Evolutionary conservation across 257 asterid species (phyloP), one percentile per base, ranked within the genome.

Genomic region (Solanum chmielewskii): DNA sequence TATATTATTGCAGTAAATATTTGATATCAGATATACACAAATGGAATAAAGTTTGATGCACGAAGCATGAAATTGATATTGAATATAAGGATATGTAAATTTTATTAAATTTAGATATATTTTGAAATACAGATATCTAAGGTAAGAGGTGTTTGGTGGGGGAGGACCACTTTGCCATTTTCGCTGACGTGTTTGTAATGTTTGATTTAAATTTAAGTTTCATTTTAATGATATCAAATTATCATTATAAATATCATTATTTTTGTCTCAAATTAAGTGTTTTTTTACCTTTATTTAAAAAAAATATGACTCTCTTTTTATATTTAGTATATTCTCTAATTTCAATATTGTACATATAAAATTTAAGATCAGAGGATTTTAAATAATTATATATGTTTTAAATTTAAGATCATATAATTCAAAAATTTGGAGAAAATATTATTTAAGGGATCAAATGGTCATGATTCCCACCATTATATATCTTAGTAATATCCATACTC

Each of bases 311-410:
- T 20, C 66, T 56, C 5, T 56, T 56, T 56, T 20, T 7, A 56
- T 56, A 56, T 56, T 56, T 20, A 18, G 66, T 56, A 8, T 18
- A 20, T 56, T 56, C 25, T 56, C 11, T 56, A 56, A 20, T 56
- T 56, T 56, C 10, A 56, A 20, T 8, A 56, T 20, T 56, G 5
- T 56, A 56, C 25, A 1, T 20, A 23, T 16, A 52, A 56, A 20
- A 18, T 7, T 56, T 56, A 56, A 18, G 3, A 56, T 4, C 7
- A 56, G 2, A 56, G 8, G 11, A 56, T 56, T 56, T 56, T 16
- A 56, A 56, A 56, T 1, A 20, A 56, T 7, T 20, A 7, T n/a
- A 20, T 0, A 0, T 1, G 3, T 56, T 1, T 20, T 56, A 7
- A 59, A 59, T 59, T 59, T 59, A 20, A 20, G n/a, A 20, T 59